phyloP scores from a whole-genome alignment of 306 rosid species.

The Amphicarpaea edgeworthii region DNA sequence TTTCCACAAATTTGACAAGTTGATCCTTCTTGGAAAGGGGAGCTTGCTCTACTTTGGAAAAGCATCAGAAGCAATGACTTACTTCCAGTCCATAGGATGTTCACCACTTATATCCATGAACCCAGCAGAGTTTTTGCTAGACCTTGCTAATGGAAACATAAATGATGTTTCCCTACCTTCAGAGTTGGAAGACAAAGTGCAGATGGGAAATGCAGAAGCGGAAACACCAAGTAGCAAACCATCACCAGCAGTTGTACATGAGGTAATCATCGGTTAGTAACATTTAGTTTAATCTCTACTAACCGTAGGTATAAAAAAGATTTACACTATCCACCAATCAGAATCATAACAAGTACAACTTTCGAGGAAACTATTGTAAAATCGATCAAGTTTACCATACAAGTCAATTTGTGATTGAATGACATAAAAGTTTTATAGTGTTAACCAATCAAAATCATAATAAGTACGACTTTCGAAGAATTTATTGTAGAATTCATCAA shows the following conservation, averaged over 20 bases:
- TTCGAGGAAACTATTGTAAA: background rate
- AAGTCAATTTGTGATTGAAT: background rate
- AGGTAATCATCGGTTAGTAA: conserved; percentile 55
- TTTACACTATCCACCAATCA: background rate
- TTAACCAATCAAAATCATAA: background rate
- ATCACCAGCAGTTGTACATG: conserved; percentile 83
- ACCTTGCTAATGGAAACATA: conserved; percentile 92
- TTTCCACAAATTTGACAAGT: conserved; percentile 93
- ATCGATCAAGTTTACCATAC: background rate
- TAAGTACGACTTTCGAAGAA: background rate
- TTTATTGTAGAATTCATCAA: background rate
- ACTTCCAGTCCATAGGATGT: conserved; percentile 89
- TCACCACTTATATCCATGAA: conserved; percentile 94
- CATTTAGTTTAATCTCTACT: background rate
- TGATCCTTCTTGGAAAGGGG: conserved; percentile 97
- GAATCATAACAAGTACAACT: background rate
- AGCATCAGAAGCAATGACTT: conserved; percentile 82
- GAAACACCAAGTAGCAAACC: conserved; percentile 73
- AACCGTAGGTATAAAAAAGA: background rate
- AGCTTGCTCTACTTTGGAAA: conserved; percentile 93
- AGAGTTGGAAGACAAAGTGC: conserved; percentile 88
- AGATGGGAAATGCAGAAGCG: conserved; percentile 63
- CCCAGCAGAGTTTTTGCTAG: conserved; percentile 95
- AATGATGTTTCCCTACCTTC: conserved; percentile 92
- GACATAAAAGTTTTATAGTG: background rate